Conservation (phyloP, 2,329 filamentous ascomycete genomes). For the Lecanoromycetidae sp. region DNA sequence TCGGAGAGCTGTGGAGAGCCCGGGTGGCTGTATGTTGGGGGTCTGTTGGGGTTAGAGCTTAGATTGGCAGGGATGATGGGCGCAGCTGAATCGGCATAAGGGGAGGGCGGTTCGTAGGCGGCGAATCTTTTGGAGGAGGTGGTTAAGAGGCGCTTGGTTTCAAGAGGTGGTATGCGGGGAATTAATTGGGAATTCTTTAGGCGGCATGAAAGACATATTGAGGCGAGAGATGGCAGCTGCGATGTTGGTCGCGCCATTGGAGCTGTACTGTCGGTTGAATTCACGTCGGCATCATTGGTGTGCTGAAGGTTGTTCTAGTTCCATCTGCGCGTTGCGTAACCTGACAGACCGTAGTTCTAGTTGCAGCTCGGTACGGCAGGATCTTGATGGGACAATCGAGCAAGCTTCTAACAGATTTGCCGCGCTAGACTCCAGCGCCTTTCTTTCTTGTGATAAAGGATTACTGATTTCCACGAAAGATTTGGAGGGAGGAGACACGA, state of each 20-base stretch:
- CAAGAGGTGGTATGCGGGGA: not conserved
- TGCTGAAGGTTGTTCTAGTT: too few species aligned
- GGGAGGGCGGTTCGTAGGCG: not conserved
- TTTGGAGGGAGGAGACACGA: too few species aligned
- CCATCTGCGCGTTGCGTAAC: too few species aligned
- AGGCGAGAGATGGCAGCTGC: conserved; percentile 4
- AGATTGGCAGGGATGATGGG: not conserved
- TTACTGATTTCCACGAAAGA: too few species aligned
- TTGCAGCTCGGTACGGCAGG: too few species aligned
- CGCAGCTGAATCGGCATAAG: not conserved
- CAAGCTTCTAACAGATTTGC: too few species aligned
- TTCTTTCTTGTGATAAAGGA: too few species aligned
- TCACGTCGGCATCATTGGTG: too few species aligned
- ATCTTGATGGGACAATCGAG: too few species aligned
- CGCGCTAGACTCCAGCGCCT: too few species aligned
- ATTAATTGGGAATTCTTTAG: not conserved
- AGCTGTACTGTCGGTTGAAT: too few species aligned
- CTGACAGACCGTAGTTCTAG: too few species aligned
- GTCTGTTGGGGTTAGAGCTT: not conserved
- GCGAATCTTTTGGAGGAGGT: not conserved
- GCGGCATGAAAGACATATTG: conserved; percentile 9
- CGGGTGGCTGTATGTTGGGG: not conserved
- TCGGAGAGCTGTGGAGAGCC: not conserved
- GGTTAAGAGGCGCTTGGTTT: not conserved
- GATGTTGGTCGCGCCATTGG: conserved; percentile 4